Percentiles rank a stretch among this genome's conserved stretches.
Evolutionary conservation across 805 yeast species (phyloP).

Genomic region (Kurtzmaniella cleridarum): DNA sequence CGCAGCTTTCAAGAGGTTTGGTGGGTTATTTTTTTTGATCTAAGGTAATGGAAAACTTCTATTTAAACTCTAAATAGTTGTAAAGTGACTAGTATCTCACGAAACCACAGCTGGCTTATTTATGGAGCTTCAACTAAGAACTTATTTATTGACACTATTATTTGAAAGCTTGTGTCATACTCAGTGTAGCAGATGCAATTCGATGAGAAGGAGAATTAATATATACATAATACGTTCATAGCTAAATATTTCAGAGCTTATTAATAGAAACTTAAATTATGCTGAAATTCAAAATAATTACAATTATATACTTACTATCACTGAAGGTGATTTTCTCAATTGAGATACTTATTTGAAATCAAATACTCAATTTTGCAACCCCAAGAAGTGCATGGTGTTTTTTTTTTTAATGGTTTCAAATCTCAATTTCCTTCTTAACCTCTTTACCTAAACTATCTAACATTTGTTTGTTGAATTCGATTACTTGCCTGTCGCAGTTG

Average conservation of each 20-base stretch:
- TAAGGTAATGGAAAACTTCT: slow-evolving; percentile 52
- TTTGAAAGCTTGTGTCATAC: slow-evolving; percentile 57
- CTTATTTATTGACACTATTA: slow-evolving; percentile 56
- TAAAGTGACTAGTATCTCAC: slow-evolving; percentile 54
- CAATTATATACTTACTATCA: slow-evolving; percentile 31
- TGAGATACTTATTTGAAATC: slow-evolving; percentile 4
- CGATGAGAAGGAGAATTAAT: too few species aligned
- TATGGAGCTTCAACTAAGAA: slow-evolving; percentile 70
- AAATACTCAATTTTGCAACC: not conserved
- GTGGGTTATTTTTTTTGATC: slow-evolving; percentile 25
- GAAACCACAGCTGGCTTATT: slow-evolving; percentile 70
- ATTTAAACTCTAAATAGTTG: slow-evolving; percentile 55
- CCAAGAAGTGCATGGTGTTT: not conserved
- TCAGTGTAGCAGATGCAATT: slow-evolving; percentile 66
- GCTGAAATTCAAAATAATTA: slow-evolving; percentile 70
- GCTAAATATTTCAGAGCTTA: too few species aligned
- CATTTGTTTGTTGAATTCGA: not conserved
- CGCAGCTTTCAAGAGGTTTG: slow-evolving; percentile 20
- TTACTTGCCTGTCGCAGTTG: not conserved
- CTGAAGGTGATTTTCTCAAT: slow-evolving; percentile 18
- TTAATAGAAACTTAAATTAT: slow-evolving; percentile 67
- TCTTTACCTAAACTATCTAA: not conserved
- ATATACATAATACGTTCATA: too few species aligned
- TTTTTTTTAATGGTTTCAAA: not conserved
- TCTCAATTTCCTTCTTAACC: not conserved